Percentiles rank a stretch among this genome's conserved stretches.
These are phyloP conservation scores for Chrysoporthe austroafricana DNA, from an alignment of 2,329 filamentous ascomycete species.

Conservation along the genomic window DNA sequence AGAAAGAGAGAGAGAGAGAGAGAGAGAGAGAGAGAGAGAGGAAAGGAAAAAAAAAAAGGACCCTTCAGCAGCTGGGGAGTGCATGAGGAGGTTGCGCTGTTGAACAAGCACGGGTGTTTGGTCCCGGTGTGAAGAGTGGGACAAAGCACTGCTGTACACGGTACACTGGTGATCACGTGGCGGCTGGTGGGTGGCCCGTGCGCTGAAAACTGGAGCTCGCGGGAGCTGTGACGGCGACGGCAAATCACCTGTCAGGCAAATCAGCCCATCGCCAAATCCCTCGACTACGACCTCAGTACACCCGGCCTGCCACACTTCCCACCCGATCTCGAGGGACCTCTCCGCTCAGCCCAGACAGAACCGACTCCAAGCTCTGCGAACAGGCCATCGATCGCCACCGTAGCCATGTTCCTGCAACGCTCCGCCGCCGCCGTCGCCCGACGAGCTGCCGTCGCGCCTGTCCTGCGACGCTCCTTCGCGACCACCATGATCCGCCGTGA, in stretches of 20 bases:
- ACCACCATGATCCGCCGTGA: slow-evolving; percentile 66
- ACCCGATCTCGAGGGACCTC: slow-evolving; percentile 34
- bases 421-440: slow-evolving; percentile 64
- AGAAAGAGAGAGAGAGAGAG: not conserved
- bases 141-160: no score
- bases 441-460: slow-evolving; percentile 58
- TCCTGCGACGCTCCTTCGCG: slow-evolving; percentile 62
- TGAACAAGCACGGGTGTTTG: not conserved
- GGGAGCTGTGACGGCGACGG: slow-evolving; percentile 12
- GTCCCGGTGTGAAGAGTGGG: not conserved
- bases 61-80: no score
- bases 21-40: not conserved
- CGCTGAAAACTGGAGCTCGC: slow-evolving; percentile 13
- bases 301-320: slow-evolving; percentile 8
- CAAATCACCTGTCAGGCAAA: slow-evolving; percentile 25
- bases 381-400: slow-evolving; percentile 36
- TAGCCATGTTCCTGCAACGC: slow-evolving; percentile 66
- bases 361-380: slow-evolving; percentile 19
- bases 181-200: slow-evolving; percentile 10
- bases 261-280: slow-evolving; percentile 28
- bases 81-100: not conserved
- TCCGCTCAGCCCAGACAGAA: slow-evolving; percentile 24
- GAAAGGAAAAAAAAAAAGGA: not conserved
- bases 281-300: slow-evolving; percentile 21
- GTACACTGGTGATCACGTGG: slow-evolving; percentile 6